A percentile compares a stretch with the other conserved stretches of the same genome.
Conservation (phyloP, 2,329 filamentous ascomycete genomes). For the Domatiomyces globalis region DNA sequence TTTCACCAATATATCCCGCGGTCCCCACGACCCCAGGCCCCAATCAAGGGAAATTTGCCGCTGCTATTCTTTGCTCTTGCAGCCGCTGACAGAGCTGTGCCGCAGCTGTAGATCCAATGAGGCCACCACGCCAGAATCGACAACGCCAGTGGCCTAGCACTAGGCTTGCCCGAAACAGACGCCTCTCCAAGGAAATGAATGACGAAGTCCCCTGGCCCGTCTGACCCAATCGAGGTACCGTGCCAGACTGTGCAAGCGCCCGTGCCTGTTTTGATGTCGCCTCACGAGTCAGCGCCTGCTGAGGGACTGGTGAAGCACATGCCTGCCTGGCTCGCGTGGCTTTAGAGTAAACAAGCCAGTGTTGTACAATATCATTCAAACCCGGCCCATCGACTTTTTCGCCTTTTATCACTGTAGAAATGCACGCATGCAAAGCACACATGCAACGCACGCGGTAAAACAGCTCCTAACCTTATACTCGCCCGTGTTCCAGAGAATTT, state of each 20-base stretch:
- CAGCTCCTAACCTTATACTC: no score
- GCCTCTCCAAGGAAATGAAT: neutral
- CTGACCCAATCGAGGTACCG: neutral
- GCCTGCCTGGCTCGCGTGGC: no score
- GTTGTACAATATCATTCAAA: no score
- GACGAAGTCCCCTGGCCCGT: neutral
- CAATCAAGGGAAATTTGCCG: neutral
- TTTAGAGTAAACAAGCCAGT: no score
- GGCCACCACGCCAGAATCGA: neutral
- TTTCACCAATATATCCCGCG: neutral
- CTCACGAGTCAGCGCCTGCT: neutral
- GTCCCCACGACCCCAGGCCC: neutral
- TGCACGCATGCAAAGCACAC: no score
- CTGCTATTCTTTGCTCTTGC: neutral
- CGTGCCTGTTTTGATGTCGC: neutral
- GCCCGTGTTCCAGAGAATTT: no score
- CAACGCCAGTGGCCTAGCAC: neutral
- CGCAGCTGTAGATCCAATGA: neutral
- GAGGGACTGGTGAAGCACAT: neutral
- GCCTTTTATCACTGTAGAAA: no score
- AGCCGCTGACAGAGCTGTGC: neutral
- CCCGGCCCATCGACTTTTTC: no score
- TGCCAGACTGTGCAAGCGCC: neutral
- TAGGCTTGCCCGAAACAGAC: neutral
- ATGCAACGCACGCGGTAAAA: no score